Evolutionary conservation across 139 green algal species (phyloP).

Genomic region (Tetraselmis striata): DNA sequence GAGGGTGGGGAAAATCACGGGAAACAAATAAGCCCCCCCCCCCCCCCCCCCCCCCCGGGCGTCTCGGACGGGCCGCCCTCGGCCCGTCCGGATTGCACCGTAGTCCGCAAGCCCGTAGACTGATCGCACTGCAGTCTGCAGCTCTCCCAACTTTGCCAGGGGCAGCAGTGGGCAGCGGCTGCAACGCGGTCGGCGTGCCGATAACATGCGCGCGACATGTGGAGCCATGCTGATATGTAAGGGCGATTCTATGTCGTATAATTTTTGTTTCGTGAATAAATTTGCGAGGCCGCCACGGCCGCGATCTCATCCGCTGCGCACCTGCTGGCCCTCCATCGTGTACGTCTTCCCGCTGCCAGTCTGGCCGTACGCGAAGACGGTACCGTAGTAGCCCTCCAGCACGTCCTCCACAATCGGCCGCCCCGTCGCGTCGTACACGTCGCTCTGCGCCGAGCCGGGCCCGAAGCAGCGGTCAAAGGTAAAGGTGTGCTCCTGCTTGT

Average conservation of each 20-base stretch:
- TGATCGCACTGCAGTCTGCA: too few species aligned
- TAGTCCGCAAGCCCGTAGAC: too few species aligned
- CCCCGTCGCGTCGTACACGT: conserved; percentile 20
- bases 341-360: conserved; percentile 32
- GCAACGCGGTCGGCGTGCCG: too few species aligned
- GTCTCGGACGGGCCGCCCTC: too few species aligned
- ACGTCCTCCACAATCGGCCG: conserved; percentile 24
- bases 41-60: too few species aligned
- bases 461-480: conserved; percentile 50
- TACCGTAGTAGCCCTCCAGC: conserved; percentile 23
- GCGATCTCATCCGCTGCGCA: too few species aligned
- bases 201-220: too few species aligned
- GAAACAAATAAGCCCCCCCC: too few species aligned
- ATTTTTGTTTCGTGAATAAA: not conserved
- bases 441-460: conserved; percentile 10
- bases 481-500: conserved; percentile 66
- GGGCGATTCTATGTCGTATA: not conserved
- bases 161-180: too few species aligned
- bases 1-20: not conserved
- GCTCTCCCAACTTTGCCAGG: too few species aligned
- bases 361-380: conserved; percentile 33
- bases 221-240: not conserved
- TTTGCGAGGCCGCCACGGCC: too few species aligned
- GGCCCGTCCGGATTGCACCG: too few species aligned
- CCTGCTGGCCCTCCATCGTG: conserved; percentile 25